Evolutionary conservation across 1,284 basidiomycete species (phyloP), one percentile per base, ranked within the genome.

Genomic region (Amylostereum areolatum): DNA sequence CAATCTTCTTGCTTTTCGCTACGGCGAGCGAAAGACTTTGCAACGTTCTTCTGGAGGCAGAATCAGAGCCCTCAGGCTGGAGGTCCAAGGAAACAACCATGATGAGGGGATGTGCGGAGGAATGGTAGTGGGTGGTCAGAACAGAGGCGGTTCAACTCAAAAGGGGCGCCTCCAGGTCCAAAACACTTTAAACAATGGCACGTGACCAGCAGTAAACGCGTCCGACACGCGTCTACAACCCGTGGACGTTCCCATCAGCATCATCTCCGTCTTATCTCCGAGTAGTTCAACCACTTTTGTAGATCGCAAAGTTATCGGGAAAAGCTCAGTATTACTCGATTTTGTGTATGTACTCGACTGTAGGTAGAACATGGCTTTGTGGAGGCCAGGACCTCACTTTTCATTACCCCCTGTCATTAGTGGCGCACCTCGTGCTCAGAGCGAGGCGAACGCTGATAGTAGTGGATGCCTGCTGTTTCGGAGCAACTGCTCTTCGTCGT

Each of bases 1-100:
- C 77, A 52, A 93, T 86, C 67, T 81, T 85, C 70, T 85, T 92
- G 66, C 81, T 81, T 68, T 89, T 93, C 12, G 85, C 85, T 34
- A 96, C 83, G 5, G 83, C 72, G 3, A 81, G 72, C 8, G 90
- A 91, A 37, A 95, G 66, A 47, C 83, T 82, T 5, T 75, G 64
- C 2, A 94, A 75, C 9, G 80, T 58, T 40, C 80, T 75, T 44
- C 83, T 69, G 4, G 75, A 71, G 34, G 74, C 68, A n/a, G 72
- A 56, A 59, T 86, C 79, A 29, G 68, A 60, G 27, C 67, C 55
- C 4, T 65, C 59, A 31, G 70, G 63, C 29, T 75, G 65, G 37
- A 88, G 70, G 57, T 78, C 68, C 50, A 87, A 69, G 28, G 78
- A 80, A 55, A 79, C 54, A 30, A 73, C 75, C 83, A 86, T 86